Evolutionary conservation across 345 rosid genomes (phyloP).

Genomic region (Aurinia saxatilis): DNA sequence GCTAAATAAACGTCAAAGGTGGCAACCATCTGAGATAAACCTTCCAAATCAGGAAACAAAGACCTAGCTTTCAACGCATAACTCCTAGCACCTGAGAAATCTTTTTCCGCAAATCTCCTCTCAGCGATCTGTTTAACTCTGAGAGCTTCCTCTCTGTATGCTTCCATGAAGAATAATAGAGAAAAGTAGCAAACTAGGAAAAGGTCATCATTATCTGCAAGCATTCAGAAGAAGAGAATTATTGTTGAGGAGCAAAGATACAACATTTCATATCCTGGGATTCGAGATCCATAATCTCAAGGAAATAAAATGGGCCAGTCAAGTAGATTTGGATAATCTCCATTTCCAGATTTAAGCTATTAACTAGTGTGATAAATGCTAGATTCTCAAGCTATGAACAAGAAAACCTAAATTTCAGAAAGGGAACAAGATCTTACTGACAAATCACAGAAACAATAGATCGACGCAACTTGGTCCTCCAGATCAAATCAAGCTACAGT

Average conservation of each 20-base stretch:
- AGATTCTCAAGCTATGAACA: neutral
- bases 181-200: conserved; percentile 32
- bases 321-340: conserved; percentile 13
- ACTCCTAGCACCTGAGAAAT: conserved; percentile 67
- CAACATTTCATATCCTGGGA: neutral
- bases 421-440: conserved; percentile 39
- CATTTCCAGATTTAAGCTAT: conserved; percentile 13
- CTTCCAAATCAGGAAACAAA: conserved; percentile 74
- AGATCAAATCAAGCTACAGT: conserved; percentile 38
- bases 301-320: neutral
- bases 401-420: conserved; percentile 14
- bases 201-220: conserved; percentile 46
- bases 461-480: conserved; percentile 51
- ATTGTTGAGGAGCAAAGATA: no score
- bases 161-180: conserved; percentile 47
- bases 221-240: conserved; percentile 12
- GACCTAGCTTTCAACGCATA: conserved; percentile 77
- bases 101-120: conserved; percentile 72
- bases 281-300: conserved; percentile 12
- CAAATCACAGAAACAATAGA: conserved; percentile 45
- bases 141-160: conserved; percentile 69
- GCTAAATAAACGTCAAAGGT: conserved; percentile 88
- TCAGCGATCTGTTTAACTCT: conserved; percentile 81
- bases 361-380: neutral
- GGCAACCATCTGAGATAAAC: conserved; percentile 89